A percentile compares a stretch with the other conserved stretches of the same genome.
phyloP scores from a whole-genome alignment of 2,329 filamentous ascomycete species.

The Thielaviopsis punctulata region DNA sequence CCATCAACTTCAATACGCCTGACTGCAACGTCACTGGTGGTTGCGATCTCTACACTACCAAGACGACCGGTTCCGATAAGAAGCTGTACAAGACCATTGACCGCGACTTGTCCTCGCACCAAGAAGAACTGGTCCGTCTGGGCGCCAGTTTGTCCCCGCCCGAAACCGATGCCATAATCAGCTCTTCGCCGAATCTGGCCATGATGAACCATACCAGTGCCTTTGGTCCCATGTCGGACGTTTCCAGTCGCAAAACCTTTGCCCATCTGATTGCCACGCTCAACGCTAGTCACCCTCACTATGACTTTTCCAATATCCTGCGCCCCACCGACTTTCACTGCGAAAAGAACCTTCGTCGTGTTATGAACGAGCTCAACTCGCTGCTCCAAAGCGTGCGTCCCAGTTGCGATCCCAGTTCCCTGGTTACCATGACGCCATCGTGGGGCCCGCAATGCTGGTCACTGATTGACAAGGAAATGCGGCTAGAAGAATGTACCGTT shows the following conservation, averaged over 20 bases:
- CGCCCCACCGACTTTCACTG: constrained; percentile 79
- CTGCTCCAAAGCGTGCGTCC: constrained; percentile 77
- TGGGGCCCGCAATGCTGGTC: constrained; percentile 91
- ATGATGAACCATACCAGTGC: constrained; percentile 67
- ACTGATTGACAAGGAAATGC: constrained; percentile 88
- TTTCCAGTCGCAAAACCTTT: constrained; percentile 78
- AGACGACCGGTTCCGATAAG: constrained; percentile 87
- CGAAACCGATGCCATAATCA: constrained; percentile 52
- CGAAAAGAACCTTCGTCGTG: constrained; percentile 59
- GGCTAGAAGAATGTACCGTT: constrained; percentile 68
- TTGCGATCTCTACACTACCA: constrained; percentile 94
- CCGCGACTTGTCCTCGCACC: constrained; percentile 74
- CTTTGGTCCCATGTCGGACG: constrained; percentile 78
- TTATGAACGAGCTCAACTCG: constrained; percentile 77
- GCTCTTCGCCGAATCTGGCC: constrained; percentile 41
- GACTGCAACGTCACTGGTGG: constrained; percentile 85
- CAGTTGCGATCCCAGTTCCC: constrained; percentile 22
- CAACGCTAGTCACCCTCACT: constrained; percentile 79
- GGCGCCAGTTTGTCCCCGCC: constrained; percentile 79
- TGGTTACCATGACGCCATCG: constrained; percentile 17
- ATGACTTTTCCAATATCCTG: constrained; percentile 88
- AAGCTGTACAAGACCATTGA: constrained; percentile 96
- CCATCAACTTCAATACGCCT: constrained; percentile 87
- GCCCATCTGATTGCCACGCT: constrained; percentile 92
- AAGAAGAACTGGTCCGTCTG: constrained; percentile 72